Base-by-base conservation (phyloP, 495 filamentous ascomycete species). In the Aspergillus nidulans region DNA sequence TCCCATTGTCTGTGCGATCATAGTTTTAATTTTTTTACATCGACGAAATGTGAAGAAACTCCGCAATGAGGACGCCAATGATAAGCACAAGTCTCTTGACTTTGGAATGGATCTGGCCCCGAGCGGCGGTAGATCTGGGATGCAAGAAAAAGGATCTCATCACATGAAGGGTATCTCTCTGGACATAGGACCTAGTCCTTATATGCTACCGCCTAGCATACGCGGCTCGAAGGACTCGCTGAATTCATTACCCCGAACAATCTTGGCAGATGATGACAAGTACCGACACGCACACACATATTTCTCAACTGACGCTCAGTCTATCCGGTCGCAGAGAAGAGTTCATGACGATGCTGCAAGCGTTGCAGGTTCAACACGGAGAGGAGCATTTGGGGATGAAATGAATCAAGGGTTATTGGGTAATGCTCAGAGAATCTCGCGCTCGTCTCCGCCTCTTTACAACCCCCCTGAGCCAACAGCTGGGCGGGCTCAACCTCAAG, bases 61-160 rank as follows among this genome's bases (percentile, higher is more conserved):
- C 55, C 77, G 79, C 55, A 73, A 74, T 38, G 94, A 98, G 74
- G 94, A 98, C 68, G 77, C 79, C 26, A 83, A 88, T 56, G 92
- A 97, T 66, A 88, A 89, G 60, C 89, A 95, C 68, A 95, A 87
- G 64, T 96, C 90, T 2, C 81, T 97, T 64, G 94, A 98, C 68
- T 98, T 97, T 67, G 94, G 94, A 25, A 70, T 96, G 68, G 89
- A 76, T 44, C 66, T 81, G 10, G 56, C 64, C 19, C 51, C 57
- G 13, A 59, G 59, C 23, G 58, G 68, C 56, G 57, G 62, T 9
- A 63, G 52, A 39, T 76, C 79, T 12, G 36, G 36, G 52, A 78
- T 76, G 56, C 76, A 66, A 54, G 81, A 81, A 59, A 77, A 82
- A 43, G 48, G 53, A 57, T 62, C 41, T 44, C 67, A 68, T 45